These are phyloP conservation scores for Bipolaris bicolor DNA, from an alignment of 2,329 filamentous ascomycete genomes.

Conservation along the genomic window DNA sequence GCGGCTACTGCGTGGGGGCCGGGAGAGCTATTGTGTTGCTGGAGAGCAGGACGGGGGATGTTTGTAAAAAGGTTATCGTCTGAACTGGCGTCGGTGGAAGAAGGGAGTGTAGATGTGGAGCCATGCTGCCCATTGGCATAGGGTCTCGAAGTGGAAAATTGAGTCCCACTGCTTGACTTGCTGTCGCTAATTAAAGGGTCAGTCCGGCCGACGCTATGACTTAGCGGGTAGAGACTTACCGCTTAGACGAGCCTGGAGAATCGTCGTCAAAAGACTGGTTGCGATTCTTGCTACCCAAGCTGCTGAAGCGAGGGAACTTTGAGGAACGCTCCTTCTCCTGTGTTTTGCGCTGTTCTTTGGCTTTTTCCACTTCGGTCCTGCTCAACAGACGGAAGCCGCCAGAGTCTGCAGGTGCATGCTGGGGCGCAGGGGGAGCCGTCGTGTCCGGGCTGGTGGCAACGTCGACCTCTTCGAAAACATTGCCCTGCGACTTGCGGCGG, in stretches of 20 bases:
- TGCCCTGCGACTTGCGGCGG: slow-evolving; percentile 48
- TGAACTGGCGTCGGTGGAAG: slow-evolving; percentile 47
- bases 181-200: slow-evolving; percentile 44
- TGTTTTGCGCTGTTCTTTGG: slow-evolving; percentile 35
- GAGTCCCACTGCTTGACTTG: slow-evolving; percentile 50
- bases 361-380: slow-evolving; percentile 40
- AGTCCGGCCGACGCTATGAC: slow-evolving; percentile 35
- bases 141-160: slow-evolving; percentile 41
- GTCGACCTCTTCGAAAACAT: slow-evolving; percentile 40
- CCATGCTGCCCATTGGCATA: slow-evolving; percentile 47
- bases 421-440: slow-evolving; percentile 11
- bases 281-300: slow-evolving; percentile 42
- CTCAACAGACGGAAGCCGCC: slow-evolving; percentile 46
- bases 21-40: slow-evolving; percentile 41
- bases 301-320: slow-evolving; percentile 45
- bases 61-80: slow-evolving; percentile 48
- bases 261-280: slow-evolving; percentile 47
- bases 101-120: slow-evolving; percentile 49
- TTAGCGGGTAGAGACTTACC: slow-evolving; percentile 36
- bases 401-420: slow-evolving; percentile 21
- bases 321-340: slow-evolving; percentile 41
- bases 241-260: slow-evolving; percentile 45
- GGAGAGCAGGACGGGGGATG: slow-evolving; percentile 37
- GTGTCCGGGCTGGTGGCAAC: slow-evolving; percentile 30
- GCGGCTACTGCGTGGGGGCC: slow-evolving; percentile 28